Conservation (phyloP, 2,329 filamentous ascomycete genomes). For the Phaeosphaeriaceae sp. region DNA sequence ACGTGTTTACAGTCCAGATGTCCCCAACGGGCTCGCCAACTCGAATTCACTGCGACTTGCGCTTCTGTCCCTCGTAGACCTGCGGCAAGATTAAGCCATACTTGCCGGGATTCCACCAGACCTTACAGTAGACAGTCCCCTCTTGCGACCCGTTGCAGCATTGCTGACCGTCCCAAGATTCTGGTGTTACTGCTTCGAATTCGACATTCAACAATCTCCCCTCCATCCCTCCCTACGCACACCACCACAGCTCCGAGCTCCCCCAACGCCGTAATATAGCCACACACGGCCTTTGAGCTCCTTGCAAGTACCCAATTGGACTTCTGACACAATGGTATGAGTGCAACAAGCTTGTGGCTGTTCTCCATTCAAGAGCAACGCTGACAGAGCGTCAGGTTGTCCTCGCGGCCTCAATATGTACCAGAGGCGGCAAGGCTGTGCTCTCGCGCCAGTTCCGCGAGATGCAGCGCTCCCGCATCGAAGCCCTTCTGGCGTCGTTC, state of each 20-base stretch:
- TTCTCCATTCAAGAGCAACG: constrained; percentile 9
- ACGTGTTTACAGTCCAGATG: not conserved
- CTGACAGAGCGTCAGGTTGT: constrained; percentile 72
- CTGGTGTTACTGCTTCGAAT: constrained; percentile 14
- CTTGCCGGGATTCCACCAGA: not conserved
- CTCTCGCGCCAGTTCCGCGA: constrained; percentile 97
- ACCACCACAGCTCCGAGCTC: constrained; percentile 4
- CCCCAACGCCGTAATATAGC: not conserved
- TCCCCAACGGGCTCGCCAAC: constrained; percentile 1
- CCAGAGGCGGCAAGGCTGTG: constrained; percentile 96
- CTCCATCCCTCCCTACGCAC: constrained; percentile 15
- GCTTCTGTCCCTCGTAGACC: constrained; percentile 1
- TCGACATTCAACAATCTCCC: constrained; percentile 23
- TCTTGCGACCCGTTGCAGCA: not conserved
- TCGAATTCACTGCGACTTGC: constrained; percentile 27
- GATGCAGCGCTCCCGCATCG: constrained; percentile 95
- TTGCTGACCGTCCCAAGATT: not conserved
- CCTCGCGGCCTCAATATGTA: constrained; percentile 98
- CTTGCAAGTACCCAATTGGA: constrained; percentile 10
- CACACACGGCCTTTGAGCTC: not conserved
- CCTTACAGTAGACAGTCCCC: not conserved
- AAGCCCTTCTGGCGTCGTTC: constrained; percentile 94
- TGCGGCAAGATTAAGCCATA: not conserved
- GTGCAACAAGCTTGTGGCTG: not conserved
- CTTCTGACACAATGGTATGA: constrained; percentile 38